Evolutionary conservation across 495 filamentous ascomycete species (phyloP).

Genomic region (Hypoxylon intermedium): DNA sequence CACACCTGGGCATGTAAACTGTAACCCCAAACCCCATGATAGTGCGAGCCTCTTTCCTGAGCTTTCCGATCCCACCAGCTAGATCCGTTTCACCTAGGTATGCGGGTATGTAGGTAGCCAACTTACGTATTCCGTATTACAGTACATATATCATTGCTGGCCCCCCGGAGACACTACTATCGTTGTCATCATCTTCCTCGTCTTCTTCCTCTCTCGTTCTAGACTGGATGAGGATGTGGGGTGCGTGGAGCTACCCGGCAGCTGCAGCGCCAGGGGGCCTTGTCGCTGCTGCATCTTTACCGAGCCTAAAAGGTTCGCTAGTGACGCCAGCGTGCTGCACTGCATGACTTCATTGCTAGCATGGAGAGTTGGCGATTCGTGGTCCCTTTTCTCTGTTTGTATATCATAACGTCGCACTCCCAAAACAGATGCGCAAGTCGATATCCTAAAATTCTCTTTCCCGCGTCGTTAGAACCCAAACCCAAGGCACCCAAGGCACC

Average conservation of each 20-base stretch:
- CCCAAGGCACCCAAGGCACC: constrained; percentile 31
- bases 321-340: constrained; percentile 6
- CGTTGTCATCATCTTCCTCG: constrained; percentile 1
- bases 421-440: background rate
- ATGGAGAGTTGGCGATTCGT: background rate
- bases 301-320: constrained; percentile 2
- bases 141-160: background rate
- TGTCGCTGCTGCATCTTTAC: too few species aligned
- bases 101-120: background rate
- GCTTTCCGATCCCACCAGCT: background rate
- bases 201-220: constrained; percentile 2
- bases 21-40: constrained; percentile 22
- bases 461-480: background rate
- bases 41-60: too few species aligned
- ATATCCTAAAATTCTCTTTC: background rate
- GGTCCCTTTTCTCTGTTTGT: background rate
- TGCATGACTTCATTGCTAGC: constrained; percentile 16
- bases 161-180: background rate
- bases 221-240: constrained; percentile 7
- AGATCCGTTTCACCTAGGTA: constrained; percentile 9
- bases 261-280: too few species aligned
- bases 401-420: background rate
- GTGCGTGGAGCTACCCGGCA: constrained; percentile 25
- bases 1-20: background rate
- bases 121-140: background rate